Conservation (phyloP, 306 rosid species). For the Calophaca sinica region DNA sequence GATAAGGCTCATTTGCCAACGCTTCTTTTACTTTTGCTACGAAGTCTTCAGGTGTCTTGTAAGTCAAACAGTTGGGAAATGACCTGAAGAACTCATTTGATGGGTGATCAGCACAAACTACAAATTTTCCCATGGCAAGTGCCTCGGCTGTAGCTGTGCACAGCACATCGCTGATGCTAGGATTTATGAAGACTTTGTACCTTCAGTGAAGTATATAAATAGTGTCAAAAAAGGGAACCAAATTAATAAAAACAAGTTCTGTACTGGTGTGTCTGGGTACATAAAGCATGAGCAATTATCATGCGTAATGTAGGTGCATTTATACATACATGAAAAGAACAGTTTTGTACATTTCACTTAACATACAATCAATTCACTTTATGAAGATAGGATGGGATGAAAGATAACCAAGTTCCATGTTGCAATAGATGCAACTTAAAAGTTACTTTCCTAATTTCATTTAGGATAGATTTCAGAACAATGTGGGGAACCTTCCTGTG, state of each 20-base stretch:
- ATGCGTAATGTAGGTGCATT: background rate
- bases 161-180: slow-evolving; percentile 91
- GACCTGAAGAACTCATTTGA: slow-evolving; percentile 92
- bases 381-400: slow-evolving; percentile 31
- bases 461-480: slow-evolving; percentile 18
- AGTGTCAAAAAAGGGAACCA: slow-evolving; percentile 20
- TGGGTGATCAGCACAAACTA: slow-evolving; percentile 94
- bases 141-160: slow-evolving; percentile 99
- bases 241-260: slow-evolving; percentile 27
- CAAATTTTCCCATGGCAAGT: slow-evolving; percentile 99
- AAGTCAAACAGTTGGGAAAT: slow-evolving; percentile 91
- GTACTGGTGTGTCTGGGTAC: background rate
- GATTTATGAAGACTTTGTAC: slow-evolving; percentile 98
- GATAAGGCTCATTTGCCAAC: slow-evolving; percentile 78
- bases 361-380: slow-evolving; percentile 5
- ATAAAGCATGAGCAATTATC: slow-evolving; percentile 23
- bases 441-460: slow-evolving; percentile 9
- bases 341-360: slow-evolving; percentile 25
- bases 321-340: slow-evolving; percentile 1
- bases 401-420: slow-evolving; percentile 25
- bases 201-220: slow-evolving; percentile 57
- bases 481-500: slow-evolving; percentile 1
- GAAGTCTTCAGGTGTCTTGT: slow-evolving; percentile 85
- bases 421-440: slow-evolving; percentile 38
- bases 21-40: slow-evolving; percentile 92